Percentiles rank a stretch among this genome's conserved stretches.
phyloP scores from a whole-genome alignment of 108 stramenopile genomes.

The Cyclotella sp. region DNA sequence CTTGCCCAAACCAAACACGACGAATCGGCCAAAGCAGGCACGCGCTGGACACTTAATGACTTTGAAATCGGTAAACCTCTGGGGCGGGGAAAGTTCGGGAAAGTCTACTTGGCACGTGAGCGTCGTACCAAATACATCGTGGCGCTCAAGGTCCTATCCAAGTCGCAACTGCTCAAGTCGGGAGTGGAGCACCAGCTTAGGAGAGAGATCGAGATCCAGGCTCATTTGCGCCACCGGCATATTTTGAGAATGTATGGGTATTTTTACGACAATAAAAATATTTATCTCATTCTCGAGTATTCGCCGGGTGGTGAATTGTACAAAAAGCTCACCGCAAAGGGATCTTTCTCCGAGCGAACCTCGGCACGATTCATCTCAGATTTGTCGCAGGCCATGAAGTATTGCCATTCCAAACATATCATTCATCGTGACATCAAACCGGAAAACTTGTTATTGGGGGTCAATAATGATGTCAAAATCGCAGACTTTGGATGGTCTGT shows the following conservation, averaged over 20 bases:
- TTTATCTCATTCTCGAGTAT: conserved; percentile 98
- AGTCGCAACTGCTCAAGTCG: conserved; percentile 95
- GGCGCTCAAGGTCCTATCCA: conserved; percentile 97
- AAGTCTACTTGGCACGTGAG: conserved; percentile 97
- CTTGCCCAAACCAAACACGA: conserved; percentile 24
- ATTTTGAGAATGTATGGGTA: conserved; percentile 98
- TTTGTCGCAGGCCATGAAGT: conserved; percentile 87
- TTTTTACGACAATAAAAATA: conserved; percentile 96
- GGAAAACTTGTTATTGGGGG: conserved; percentile 95
- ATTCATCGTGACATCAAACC: conserved; percentile 99
- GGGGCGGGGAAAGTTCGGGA: conserved; percentile 96
- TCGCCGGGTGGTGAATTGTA: conserved; percentile 97
- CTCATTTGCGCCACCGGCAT: conserved; percentile 93
- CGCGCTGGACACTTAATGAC: conserved; percentile 90
- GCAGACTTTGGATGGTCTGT: conserved; percentile 99
- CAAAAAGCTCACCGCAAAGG: conserved; percentile 84
- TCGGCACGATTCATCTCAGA: conserved; percentile 91
- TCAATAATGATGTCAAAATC: conserved; percentile 95
- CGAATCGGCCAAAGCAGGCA: conserved; percentile 56
- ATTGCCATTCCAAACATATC: conserved; percentile 97
- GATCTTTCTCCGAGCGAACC: conserved; percentile 84
- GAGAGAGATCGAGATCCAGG: conserved; percentile 99
- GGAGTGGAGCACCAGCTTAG: conserved; percentile 98
- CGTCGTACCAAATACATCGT: conserved; percentile 94
- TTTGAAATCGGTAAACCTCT: conserved; percentile 99